These are phyloP conservation scores for Blastocystis sp. DNA, from an alignment of 352 stramenopile genomes.

Conservation along the genomic window DNA sequence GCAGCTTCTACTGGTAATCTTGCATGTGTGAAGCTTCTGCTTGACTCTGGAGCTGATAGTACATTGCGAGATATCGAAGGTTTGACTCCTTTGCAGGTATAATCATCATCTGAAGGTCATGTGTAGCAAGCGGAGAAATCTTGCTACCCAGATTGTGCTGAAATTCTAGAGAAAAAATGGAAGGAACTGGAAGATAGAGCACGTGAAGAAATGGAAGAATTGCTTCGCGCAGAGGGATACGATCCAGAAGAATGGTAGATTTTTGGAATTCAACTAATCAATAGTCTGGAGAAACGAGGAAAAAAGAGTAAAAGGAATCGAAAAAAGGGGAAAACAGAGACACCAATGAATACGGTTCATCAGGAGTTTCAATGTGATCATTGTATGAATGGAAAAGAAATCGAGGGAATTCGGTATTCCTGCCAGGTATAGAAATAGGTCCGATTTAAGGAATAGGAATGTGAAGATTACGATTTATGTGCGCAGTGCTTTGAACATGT, in stretches of 20 bases:
- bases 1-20: conserved; percentile 26
- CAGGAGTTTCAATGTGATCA: background rate
- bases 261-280: background rate
- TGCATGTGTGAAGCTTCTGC: conserved; percentile 26
- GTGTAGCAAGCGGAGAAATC: conserved; percentile 37
- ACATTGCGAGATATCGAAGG: conserved; percentile 48
- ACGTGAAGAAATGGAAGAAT: conserved; percentile 14
- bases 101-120: background rate
- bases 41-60: conserved; percentile 40
- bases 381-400: background rate
- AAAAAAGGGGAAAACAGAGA: background rate
- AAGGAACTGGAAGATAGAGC: conserved; percentile 50
- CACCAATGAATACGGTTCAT: background rate
- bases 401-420: conserved; percentile 20
- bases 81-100: conserved; percentile 46
- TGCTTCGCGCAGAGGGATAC: conserved; percentile 22
- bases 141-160: conserved; percentile 19
- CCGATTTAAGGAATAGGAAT: background rate
- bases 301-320: conserved; percentile 38
- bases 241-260: background rate
- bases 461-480: conserved; percentile 44
- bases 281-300: background rate
- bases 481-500: conserved; percentile 1
- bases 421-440: background rate
- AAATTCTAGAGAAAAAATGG: conserved; percentile 34